A percentile compares a stretch with the other conserved stretches of the same genome.
Conservation (phyloP, 345 rosid species). For the Sonneratia caseolaris region DNA sequence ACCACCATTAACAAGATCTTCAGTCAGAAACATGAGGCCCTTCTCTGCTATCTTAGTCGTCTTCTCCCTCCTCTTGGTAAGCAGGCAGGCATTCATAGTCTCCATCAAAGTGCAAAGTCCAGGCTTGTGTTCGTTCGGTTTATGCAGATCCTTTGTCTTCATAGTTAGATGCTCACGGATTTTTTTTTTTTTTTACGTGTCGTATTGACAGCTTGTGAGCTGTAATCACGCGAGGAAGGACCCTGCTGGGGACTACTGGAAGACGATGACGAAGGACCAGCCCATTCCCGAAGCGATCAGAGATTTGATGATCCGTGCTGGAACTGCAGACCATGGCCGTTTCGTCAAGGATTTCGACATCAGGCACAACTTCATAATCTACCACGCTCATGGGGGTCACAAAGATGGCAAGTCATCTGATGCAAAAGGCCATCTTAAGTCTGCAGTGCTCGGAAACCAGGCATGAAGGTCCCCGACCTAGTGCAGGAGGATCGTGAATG, state of each 20-base stretch:
- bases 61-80: conserved; percentile 27
- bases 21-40: conserved; percentile 20
- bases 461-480: neutral
- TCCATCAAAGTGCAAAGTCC: neutral
- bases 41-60: conserved; percentile 9
- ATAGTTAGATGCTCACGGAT: neutral
- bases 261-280: conserved; percentile 42
- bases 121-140: neutral
- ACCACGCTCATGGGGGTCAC: conserved; percentile 16
- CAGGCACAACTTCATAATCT: conserved; percentile 21
- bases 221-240: conserved; percentile 37
- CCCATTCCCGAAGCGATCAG: conserved; percentile 48
- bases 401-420: neutral
- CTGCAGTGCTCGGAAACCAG: neutral
- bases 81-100: neutral
- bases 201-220: conserved; percentile 9
- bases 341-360: conserved; percentile 30
- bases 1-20: neutral
- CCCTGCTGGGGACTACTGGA: conserved; percentile 46
- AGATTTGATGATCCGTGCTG: conserved; percentile 15
- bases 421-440: neutral
- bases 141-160: neutral
- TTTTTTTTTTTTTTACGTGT: neutral
- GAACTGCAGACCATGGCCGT: neutral
- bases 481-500: neutral